phyloP scores from a whole-genome alignment of 768 basidiomycete species.

The Kwoniella mangroviensis region DNA sequence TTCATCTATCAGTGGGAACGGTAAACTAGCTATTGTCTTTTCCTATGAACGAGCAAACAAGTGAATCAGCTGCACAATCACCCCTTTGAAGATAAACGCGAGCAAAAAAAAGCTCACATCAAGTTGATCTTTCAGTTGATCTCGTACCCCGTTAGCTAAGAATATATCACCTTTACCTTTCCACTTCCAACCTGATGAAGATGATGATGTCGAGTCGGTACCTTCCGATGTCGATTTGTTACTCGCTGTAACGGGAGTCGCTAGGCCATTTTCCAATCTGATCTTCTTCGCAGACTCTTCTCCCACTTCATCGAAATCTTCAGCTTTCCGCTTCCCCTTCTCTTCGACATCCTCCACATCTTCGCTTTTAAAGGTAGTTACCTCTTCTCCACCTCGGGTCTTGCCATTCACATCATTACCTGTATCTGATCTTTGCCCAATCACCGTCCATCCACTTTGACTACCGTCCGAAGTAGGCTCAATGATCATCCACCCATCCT shows the following conservation, averaged over 20 bases:
- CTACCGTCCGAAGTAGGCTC: constrained; percentile 26
- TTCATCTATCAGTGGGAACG: constrained; percentile 54
- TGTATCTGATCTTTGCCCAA: constrained; percentile 4
- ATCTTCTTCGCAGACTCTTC: constrained; percentile 5
- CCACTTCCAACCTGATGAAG: background rate
- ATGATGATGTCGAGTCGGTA: background rate
- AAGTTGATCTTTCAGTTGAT: constrained; percentile 30
- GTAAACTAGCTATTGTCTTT: constrained; percentile 27
- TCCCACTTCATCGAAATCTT: background rate
- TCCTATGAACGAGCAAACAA: constrained; percentile 17
- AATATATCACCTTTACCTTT: constrained; percentile 54
- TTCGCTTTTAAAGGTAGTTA: background rate
- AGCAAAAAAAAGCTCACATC: constrained; percentile 28
- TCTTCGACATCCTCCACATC: background rate
- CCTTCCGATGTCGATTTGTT: background rate
- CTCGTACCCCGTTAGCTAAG: constrained; percentile 45
- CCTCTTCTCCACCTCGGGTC: constrained; percentile 1
- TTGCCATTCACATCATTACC: constrained; percentile 13
- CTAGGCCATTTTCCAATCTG: constrained; percentile 7
- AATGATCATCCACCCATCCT: constrained; percentile 54
- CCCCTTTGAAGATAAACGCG: background rate
- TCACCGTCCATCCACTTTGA: background rate
- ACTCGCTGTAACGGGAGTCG: background rate
- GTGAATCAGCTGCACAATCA: background rate
- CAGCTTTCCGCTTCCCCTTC: constrained; percentile 13